phyloP scores from a whole-genome alignment of 148 eudicot genomes.

The Rhododendron ovatum region DNA sequence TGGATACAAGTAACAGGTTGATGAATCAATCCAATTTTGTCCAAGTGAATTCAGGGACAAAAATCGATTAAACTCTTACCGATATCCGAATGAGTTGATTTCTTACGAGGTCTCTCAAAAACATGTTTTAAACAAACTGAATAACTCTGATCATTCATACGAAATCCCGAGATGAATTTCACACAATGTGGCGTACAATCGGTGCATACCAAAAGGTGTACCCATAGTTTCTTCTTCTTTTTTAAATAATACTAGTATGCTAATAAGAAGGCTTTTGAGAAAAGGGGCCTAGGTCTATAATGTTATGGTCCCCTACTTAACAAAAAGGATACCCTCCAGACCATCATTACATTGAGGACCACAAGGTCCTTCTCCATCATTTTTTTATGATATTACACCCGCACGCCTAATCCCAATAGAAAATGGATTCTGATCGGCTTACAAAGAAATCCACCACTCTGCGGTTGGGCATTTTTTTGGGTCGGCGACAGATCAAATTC shows the following conservation, averaged over 20 bases:
- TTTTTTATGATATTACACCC: neutral
- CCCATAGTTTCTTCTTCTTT: too few species aligned
- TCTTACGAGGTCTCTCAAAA: rapidly evolving
- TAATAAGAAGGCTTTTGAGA: neutral
- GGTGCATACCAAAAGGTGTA: neutral
- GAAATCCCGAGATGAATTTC: neutral
- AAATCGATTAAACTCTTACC: too few species aligned
- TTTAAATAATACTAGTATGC: too few species aligned
- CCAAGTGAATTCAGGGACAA: too few species aligned
- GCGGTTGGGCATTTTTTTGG: neutral
- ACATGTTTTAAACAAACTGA: neutral
- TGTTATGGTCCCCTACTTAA: neutral
- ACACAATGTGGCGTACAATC: too few species aligned
- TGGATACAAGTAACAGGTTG: neutral
- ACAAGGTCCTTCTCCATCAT: neutral
- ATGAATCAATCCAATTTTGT: too few species aligned
- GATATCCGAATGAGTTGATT: too few species aligned
- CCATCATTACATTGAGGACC: neutral
- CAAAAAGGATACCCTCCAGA: neutral
- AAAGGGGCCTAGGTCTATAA: neutral
- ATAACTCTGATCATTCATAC: neutral
- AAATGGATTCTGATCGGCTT: neutral
- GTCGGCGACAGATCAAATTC: neutral
- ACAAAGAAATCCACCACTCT: neutral
- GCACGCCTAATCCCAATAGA: neutral